Conservation (phyloP, 2,329 filamentous ascomycete genomes). For the Ceratocystis lukuohia region DNA sequence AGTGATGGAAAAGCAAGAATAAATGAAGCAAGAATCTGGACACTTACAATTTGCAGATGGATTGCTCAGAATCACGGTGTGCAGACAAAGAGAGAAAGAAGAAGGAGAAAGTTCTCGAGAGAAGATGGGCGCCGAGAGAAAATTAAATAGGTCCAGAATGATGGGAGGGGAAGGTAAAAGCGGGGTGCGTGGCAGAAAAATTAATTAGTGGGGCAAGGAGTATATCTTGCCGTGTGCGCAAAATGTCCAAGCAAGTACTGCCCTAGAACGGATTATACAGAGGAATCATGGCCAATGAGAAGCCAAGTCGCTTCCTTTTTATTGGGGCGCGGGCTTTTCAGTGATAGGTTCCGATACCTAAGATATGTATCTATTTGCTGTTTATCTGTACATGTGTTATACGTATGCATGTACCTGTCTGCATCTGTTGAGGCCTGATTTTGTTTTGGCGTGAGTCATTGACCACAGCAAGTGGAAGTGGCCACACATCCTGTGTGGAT, state of each 20-base stretch:
- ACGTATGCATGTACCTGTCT: neutral
- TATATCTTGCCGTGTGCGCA: constrained; percentile 18
- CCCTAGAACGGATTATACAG: constrained; percentile 17
- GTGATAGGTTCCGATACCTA: neutral
- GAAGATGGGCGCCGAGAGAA: constrained; percentile 10
- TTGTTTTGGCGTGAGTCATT: neutral
- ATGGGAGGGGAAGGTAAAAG: constrained; percentile 16
- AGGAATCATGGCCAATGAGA: constrained; percentile 8
- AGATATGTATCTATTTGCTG: neutral
- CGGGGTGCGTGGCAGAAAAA: constrained; percentile 20
- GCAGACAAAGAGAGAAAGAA: constrained; percentile 20
- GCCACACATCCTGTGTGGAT: neutral
- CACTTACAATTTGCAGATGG: constrained; percentile 20
- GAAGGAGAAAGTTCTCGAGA: constrained; percentile 18
- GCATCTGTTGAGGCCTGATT: constrained; percentile 9
- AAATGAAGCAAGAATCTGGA: neutral
- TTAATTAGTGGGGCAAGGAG: constrained; percentile 17
- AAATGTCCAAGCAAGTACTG: constrained; percentile 10
- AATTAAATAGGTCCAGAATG: constrained; percentile 17
- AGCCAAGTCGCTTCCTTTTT: neutral
- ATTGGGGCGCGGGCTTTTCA: neutral
- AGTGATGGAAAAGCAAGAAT: neutral
- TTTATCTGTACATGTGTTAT: neutral
- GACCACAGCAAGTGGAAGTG: neutral
- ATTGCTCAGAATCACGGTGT: constrained; percentile 20